phyloP scores from a whole-genome alignment of 2,329 filamentous ascomycete species.

The Cercospora nicotianae region DNA sequence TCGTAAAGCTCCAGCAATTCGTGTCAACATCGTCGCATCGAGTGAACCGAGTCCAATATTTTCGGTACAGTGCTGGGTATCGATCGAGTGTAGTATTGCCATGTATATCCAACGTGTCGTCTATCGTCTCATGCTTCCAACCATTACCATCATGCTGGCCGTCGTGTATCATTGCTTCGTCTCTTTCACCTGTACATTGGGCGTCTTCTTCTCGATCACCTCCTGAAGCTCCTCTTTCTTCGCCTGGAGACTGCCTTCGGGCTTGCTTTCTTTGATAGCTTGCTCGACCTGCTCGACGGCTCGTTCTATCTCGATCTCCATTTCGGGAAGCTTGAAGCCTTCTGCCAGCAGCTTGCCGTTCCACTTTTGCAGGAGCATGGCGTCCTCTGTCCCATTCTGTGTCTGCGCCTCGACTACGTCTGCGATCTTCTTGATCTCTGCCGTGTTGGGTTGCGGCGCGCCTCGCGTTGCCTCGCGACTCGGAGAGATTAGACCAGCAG shows the following conservation, averaged over 20 bases:
- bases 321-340: conserved; percentile 50
- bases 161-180: conserved; percentile 8
- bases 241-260: conserved; percentile 8
- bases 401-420: conserved; percentile 44
- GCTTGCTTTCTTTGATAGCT: conserved; percentile 39
- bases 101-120: conserved; percentile 4
- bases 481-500: conserved; percentile 50
- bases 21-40: neutral
- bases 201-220: conserved; percentile 12
- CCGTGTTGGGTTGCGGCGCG: conserved; percentile 39
- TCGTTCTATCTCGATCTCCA: conserved; percentile 56
- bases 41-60: neutral
- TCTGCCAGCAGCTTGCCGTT: conserved; percentile 55
- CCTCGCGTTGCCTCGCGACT: conserved; percentile 44
- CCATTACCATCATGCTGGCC: neutral
- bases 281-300: conserved; percentile 54
- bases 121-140: neutral
- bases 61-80: neutral
- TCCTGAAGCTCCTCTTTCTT: conserved; percentile 20
- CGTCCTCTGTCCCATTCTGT: conserved; percentile 45
- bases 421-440: conserved; percentile 44
- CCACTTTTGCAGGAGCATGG: conserved; percentile 53
- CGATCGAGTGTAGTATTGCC: conserved; percentile 6
- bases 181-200: conserved; percentile 8
- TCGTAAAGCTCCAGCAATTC: neutral